Evolutionary conservation across 2,329 filamentous ascomycete species (phyloP).

Genomic region (Fusarium albosuccineum): DNA sequence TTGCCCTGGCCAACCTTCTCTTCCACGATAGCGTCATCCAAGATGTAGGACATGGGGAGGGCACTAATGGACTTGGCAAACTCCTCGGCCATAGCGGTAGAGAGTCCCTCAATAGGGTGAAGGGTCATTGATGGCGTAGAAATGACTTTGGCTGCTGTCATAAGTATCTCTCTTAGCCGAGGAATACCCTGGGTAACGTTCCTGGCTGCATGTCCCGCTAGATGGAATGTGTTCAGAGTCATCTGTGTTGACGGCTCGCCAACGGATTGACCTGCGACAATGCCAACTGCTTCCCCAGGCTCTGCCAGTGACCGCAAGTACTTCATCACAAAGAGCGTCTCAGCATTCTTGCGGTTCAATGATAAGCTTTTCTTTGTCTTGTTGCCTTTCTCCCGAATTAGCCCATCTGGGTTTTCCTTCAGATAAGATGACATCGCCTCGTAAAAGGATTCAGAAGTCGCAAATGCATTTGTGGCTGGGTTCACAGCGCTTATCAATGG

Average conservation of each 20-base stretch:
- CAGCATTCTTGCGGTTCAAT: constrained; percentile 77
- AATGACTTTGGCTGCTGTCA: constrained; percentile 93
- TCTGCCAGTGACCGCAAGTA: constrained; percentile 94
- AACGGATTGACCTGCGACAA: constrained; percentile 95
- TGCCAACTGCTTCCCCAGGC: constrained; percentile 95
- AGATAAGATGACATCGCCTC: constrained; percentile 79
- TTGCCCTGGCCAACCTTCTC: constrained; percentile 82
- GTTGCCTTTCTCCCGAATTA: constrained; percentile 66
- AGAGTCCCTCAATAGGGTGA: constrained; percentile 78
- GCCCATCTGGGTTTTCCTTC: constrained; percentile 77
- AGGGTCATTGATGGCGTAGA: constrained; percentile 93
- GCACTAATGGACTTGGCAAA: constrained; percentile 95
- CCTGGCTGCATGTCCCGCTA: constrained; percentile 97
- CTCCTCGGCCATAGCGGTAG: constrained; percentile 74
- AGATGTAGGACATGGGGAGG: constrained; percentile 83
- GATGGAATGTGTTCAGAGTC: constrained; percentile 99
- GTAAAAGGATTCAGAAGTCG: constrained; percentile 90
- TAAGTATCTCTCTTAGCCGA: constrained; percentile 95
- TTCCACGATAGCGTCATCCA: constrained; percentile 83
- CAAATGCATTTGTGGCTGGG: constrained; percentile 83
- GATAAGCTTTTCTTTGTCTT: constrained; percentile 47
- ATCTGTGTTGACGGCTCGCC: constrained; percentile 99
- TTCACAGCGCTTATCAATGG: constrained; percentile 81
- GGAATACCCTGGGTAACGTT: constrained; percentile 99
- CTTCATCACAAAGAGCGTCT: constrained; percentile 88